phyloP scores from a whole-genome alignment of 2,329 filamentous ascomycete species.

The Colletotrichum viniferum region DNA sequence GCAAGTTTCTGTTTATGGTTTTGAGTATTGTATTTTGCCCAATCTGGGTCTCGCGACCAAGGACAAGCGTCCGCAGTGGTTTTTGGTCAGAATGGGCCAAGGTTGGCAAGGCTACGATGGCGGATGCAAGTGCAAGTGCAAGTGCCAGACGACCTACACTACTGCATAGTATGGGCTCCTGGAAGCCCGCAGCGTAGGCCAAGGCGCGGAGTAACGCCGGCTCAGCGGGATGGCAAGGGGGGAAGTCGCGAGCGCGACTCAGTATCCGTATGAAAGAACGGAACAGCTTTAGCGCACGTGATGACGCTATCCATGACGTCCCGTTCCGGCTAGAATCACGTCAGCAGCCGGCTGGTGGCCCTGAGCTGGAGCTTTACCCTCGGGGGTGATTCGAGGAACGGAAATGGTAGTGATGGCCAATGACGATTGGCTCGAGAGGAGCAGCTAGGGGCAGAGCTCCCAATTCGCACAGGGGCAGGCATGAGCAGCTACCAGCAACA shows the following conservation, averaged over 20 bases:
- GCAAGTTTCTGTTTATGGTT: background rate
- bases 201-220: background rate
- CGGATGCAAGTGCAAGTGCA: background rate
- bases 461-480: conserved; percentile 8
- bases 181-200: background rate
- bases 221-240: background rate
- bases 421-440: background rate
- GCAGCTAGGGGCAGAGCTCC: background rate
- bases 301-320: conserved; percentile 19
- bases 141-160: no score
- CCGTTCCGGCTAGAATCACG: conserved; percentile 7
- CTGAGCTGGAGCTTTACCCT: background rate
- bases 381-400: background rate
- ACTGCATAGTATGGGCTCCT: no score
- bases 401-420: background rate
- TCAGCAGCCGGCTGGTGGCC: background rate
- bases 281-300: conserved; percentile 14
- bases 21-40: background rate
- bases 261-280: background rate
- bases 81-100: background rate
- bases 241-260: background rate
- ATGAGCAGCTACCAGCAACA: background rate
- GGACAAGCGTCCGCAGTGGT: background rate
- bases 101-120: background rate
- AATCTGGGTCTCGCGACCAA: background rate